phyloP scores from a whole-genome alignment of 257 asterid genomes.

The Nicotiana tomentosiformis region DNA sequence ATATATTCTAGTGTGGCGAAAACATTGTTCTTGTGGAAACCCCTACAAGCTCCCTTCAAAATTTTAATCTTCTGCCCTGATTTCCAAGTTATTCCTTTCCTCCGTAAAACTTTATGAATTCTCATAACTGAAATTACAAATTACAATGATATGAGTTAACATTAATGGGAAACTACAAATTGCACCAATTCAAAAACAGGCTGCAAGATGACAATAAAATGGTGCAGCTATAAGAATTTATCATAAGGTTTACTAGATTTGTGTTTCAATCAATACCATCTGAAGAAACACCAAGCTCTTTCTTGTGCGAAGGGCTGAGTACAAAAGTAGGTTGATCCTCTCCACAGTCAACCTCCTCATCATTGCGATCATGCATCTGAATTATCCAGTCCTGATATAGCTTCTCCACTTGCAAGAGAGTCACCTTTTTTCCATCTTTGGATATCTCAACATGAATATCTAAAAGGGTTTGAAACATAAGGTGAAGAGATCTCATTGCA shows the following conservation, averaged over 20 bases:
- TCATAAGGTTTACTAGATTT: neutral
- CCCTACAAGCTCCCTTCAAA: constrained; percentile 64
- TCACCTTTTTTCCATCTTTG: constrained; percentile 42
- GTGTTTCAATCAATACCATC: constrained; percentile 33
- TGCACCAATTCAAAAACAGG: neutral
- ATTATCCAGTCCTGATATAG: constrained; percentile 51
- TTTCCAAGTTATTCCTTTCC: constrained; percentile 49
- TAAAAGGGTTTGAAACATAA: constrained; percentile 16
- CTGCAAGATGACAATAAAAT: neutral
- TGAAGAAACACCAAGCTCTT: constrained; percentile 43
- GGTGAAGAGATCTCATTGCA: neutral
- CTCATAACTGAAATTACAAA: constrained; percentile 20
- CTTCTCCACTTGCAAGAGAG: constrained; percentile 46
- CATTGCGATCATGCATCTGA: constrained; percentile 53
- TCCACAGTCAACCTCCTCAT: constrained; percentile 49
- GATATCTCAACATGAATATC: constrained; percentile 36
- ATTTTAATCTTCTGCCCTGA: constrained; percentile 65
- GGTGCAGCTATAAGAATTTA: neutral
- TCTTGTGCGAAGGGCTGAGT: constrained; percentile 29
- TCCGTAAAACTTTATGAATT: constrained; percentile 44
- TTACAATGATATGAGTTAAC: neutral
- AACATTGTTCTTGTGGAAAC: constrained; percentile 32
- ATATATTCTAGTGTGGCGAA: constrained; percentile 64
- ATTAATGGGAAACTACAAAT: neutral
- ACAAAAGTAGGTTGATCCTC: constrained; percentile 43